Conservation (phyloP, 768 basidiomycete species). For the Mycena vitilis region DNA sequence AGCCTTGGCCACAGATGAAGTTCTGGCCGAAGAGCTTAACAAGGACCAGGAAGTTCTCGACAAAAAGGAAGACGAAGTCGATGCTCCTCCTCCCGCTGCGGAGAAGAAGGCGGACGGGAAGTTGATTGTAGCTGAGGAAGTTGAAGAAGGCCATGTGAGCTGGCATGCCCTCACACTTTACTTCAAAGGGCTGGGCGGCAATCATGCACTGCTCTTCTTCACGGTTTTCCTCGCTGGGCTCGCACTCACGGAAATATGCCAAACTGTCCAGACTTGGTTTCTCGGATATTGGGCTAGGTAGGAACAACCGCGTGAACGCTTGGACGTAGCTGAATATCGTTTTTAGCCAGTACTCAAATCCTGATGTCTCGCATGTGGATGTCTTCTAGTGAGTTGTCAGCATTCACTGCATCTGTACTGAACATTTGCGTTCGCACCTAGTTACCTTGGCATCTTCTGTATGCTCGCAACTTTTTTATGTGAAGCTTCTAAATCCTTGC, state of each 20-base stretch:
- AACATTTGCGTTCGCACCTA: neutral
- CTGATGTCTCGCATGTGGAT: slow-evolving; percentile 37
- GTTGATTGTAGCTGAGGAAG: slow-evolving; percentile 74
- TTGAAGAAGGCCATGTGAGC: slow-evolving; percentile 68
- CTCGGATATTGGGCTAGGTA: slow-evolving; percentile 41
- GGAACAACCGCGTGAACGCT: neutral
- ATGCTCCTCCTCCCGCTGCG: slow-evolving; percentile 31
- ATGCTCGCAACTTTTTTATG: neutral
- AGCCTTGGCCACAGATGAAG: slow-evolving; percentile 50
- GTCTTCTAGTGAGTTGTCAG: slow-evolving; percentile 39
- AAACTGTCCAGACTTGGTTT: slow-evolving; percentile 39
- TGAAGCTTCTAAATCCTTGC: neutral
- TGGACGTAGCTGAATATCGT: neutral
- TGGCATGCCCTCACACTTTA: slow-evolving; percentile 51
- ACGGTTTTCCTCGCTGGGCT: slow-evolving; percentile 33
- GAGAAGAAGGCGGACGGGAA: slow-evolving; percentile 59
- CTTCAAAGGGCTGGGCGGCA: slow-evolving; percentile 39
- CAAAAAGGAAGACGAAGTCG: slow-evolving; percentile 35
- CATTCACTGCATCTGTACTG: neutral
- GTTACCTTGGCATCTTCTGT: slow-evolving; percentile 35
- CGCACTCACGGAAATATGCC: slow-evolving; percentile 26
- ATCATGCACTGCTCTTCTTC: slow-evolving; percentile 39
- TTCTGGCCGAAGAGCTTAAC: slow-evolving; percentile 58
- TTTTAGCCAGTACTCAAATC: slow-evolving; percentile 27
- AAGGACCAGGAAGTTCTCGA: slow-evolving; percentile 51